These are phyloP conservation scores for Exophiala phaeomuriformis DNA, from an alignment of 2,329 filamentous ascomycete genomes.

Conservation along the genomic window DNA sequence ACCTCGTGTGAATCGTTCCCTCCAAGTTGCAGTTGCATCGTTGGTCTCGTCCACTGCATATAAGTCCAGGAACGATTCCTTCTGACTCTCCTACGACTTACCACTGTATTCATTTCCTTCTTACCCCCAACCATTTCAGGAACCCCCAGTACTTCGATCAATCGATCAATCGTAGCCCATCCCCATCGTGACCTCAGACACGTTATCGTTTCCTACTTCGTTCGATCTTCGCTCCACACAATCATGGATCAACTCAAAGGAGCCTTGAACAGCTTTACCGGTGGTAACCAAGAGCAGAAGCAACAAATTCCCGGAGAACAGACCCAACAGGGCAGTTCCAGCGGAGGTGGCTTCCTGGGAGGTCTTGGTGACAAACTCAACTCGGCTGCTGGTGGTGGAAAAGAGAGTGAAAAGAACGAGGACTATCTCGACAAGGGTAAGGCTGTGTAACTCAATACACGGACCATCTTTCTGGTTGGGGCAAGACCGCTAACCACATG, in stretches of 20 bases:
- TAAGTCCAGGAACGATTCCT: too few relatives aligned
- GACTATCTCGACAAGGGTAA: slow-evolving; percentile 74
- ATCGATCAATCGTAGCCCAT: background rate
- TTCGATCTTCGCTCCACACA: background rate
- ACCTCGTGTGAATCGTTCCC: background rate
- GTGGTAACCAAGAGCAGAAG: slow-evolving; percentile 17
- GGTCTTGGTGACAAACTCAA: slow-evolving; percentile 66
- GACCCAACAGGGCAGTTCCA: slow-evolving; percentile 25
- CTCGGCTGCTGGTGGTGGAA: slow-evolving; percentile 62
- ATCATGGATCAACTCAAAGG: slow-evolving; percentile 26
- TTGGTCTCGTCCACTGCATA: too few relatives aligned
- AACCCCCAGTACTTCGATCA: background rate
- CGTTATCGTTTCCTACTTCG: background rate
- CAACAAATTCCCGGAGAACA: slow-evolving; percentile 2
- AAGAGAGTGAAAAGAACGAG: slow-evolving; percentile 71
- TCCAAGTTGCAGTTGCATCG: too few relatives aligned
- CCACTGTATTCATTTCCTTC: background rate
- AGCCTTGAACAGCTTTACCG: slow-evolving; percentile 23
- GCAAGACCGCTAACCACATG: too few relatives aligned
- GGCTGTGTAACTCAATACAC: background rate
- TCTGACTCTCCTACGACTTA: background rate
- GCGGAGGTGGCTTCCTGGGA: slow-evolving; percentile 40
- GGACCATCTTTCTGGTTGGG: too few relatives aligned
- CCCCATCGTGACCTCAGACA: background rate
- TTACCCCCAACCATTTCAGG: background rate